Conservation (phyloP, 495 filamentous ascomycete species). For the Neurospora sp. region DNA sequence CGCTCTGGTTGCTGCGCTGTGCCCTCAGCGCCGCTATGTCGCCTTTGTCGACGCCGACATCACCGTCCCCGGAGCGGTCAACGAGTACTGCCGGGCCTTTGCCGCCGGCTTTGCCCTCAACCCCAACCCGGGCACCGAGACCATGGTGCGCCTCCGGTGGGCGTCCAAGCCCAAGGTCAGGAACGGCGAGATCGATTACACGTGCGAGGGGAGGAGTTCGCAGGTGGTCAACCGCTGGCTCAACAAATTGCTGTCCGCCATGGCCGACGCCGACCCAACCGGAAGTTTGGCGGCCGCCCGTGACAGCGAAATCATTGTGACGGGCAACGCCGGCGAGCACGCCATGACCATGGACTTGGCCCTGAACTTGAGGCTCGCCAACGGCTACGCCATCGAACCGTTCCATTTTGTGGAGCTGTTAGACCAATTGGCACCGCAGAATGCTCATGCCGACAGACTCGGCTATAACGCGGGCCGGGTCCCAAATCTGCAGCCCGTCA, state of each 20-base stretch:
- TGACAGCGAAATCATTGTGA: conserved; percentile 6
- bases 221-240: conserved; percentile 21
- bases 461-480: not conserved
- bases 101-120: conserved; percentile 19
- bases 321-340: conserved; percentile 25
- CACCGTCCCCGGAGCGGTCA: conserved; percentile 8
- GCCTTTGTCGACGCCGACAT: conserved; percentile 26
- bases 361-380: conserved; percentile 13
- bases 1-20: conserved; percentile 13
- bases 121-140: conserved; percentile 3
- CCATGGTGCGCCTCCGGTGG: conserved; percentile 23
- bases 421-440: not conserved
- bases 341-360: conserved; percentile 22
- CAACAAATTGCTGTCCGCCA: conserved; percentile 9
- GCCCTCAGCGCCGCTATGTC: conserved; percentile 11
- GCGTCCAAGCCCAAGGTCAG: conserved; percentile 19
- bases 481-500: not conserved
- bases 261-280: not conserved
- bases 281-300: not conserved
- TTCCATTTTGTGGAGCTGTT: conserved; percentile 21
- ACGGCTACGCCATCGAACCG: conserved; percentile 25
- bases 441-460: not conserved
- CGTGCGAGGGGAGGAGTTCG: conserved; percentile 17
- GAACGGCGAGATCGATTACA: conserved; percentile 5
- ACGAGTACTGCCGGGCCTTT: conserved; percentile 20